Evolutionary conservation across 495 filamentous ascomycete species (phyloP), one percentile per base, ranked within the genome.

Genomic region (Hypoxylon perforatum): DNA sequence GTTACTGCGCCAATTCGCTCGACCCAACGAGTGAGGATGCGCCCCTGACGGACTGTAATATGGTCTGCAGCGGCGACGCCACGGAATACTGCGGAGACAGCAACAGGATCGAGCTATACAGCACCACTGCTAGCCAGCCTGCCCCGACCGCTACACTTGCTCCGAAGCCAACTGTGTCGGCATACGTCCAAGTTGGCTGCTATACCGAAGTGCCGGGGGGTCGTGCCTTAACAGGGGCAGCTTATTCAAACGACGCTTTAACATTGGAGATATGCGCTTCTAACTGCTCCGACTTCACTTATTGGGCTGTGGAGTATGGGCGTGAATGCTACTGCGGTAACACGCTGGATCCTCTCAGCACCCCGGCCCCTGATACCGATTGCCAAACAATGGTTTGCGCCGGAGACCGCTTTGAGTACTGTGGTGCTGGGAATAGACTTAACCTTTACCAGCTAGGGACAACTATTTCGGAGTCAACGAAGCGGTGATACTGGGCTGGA

Each of bases 1-100:
- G 77, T 68, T 86, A 80, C 54, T 86, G 83, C 67, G 83, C 82
- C 22, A 80, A 85, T 70, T 69, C 69, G 30, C 73, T 84, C 7
- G 49, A 76, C 12, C 30, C 77, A 15, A 74, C 67, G 57, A 84
- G 78, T 74, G 65, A 61, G 22, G 63, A 77, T 15, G 76, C 81
- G 28, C 61, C 66, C 22, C 56, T 76, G 11, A 59, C 57, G n/a
- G 82, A 87, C 18, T 86, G 82, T 65, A 81, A 76, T 62, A 80
- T 83, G 73, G 54, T 78, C n/a, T 85, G 82, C 65, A 71, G 73
- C n/a, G 83, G 82, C 19, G 76, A 82, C 44, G 48, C 60, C 14
- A 71, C 61, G 10, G 74, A 81, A 50, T 82, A 75, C 67, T 84
- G 81, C 62, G 81, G 81, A 18, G 78, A 73, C 6, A 74, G 79